These are phyloP conservation scores for Plasmodium blacklocki DNA, from an alignment of 169 alveolate genomes.

Conservation along the genomic window DNA sequence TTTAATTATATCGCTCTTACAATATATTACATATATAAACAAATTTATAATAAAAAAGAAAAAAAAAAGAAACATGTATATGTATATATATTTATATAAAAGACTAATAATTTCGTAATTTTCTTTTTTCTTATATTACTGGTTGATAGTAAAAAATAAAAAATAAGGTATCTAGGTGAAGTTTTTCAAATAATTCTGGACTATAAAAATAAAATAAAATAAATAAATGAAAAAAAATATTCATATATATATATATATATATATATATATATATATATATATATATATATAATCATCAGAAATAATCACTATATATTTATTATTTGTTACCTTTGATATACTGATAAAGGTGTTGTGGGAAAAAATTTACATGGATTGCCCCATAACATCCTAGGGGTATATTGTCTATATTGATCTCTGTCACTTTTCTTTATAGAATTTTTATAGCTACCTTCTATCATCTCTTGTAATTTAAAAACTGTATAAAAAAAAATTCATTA, in stretches of 20 bases:
- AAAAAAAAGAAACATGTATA: too few relatives aligned
- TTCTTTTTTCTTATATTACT: slow-evolving; percentile 31
- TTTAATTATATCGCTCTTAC: background rate
- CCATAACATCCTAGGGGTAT: slow-evolving; percentile 56
- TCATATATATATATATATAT: background rate
- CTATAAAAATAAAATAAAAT: background rate
- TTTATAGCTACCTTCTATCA: slow-evolving; percentile 60
- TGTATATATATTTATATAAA: too few relatives aligned
- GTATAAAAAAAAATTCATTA: background rate
- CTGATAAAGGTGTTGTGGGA: slow-evolving; percentile 57
- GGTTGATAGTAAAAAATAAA: slow-evolving; percentile 81
- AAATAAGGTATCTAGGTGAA: slow-evolving; percentile 81
- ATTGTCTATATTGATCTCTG: slow-evolving; percentile 63
- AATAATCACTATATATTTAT: background rate
- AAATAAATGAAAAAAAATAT: too few relatives aligned
- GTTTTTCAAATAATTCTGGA: slow-evolving; percentile 68
- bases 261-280: background rate
- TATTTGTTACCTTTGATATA: slow-evolving; percentile 40
- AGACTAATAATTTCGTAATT: too few relatives aligned
- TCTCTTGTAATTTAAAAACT: slow-evolving; percentile 59
- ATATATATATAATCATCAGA: background rate
- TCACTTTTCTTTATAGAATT: slow-evolving; percentile 71
- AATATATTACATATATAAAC: background rate
- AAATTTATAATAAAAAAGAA: too few relatives aligned
- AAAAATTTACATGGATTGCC: slow-evolving; percentile 67